phyloP scores from a whole-genome alignment of 2,329 filamentous ascomycete genomes.

The Fusarium sp. region DNA sequence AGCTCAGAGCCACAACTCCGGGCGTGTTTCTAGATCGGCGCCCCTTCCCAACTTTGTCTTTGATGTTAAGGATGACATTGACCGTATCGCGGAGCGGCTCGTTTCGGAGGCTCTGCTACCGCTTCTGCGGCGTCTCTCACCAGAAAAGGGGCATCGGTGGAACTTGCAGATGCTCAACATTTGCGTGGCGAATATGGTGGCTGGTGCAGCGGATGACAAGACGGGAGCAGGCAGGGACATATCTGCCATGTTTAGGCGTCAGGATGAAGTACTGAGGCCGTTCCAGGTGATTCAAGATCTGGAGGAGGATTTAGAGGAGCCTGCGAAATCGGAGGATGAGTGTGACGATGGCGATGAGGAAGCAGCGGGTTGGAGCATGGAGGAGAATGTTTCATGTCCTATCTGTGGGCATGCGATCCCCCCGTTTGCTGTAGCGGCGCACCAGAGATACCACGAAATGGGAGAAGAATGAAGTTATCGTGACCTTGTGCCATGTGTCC shows the following conservation, averaged over 20 bases:
- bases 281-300: conserved; percentile 63
- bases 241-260: conserved; percentile 78
- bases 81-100: conserved; percentile 70
- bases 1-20: conserved; percentile 65
- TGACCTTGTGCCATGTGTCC: neutral
- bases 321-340: conserved; percentile 37
- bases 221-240: conserved; percentile 76
- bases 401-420: conserved; percentile 63
- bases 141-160: conserved; percentile 71
- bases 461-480: conserved; percentile 32
- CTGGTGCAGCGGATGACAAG: conserved; percentile 59
- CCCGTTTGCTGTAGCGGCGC: conserved; percentile 64
- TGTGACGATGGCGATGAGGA: conserved; percentile 32
- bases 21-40: conserved; percentile 76
- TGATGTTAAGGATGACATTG: conserved; percentile 63
- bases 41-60: conserved; percentile 79
- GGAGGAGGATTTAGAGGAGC: conserved; percentile 40
- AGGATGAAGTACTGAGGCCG: conserved; percentile 72
- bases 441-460: conserved; percentile 53
- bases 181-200: conserved; percentile 83
- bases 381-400: conserved; percentile 50
- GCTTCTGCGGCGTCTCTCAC: conserved; percentile 77
- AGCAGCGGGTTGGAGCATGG: conserved; percentile 44
- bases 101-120: conserved; percentile 72
- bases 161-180: conserved; percentile 86